phyloP scores from a whole-genome alignment of 129 eudicot species.

The Flaveria robusta region DNA sequence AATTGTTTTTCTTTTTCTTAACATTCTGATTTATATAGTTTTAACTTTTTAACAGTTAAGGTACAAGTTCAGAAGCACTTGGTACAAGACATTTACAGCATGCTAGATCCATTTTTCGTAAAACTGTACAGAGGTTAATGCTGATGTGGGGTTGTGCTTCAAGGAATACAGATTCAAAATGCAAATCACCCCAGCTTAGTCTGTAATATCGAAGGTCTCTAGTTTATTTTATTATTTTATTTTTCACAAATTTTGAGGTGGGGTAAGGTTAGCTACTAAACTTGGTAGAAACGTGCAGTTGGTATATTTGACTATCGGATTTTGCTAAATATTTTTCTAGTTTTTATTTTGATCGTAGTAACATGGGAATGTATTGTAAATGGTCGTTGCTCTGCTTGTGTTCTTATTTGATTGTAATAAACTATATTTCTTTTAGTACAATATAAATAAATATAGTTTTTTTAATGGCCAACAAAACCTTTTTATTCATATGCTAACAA shows the following conservation, averaged over 20 bases:
- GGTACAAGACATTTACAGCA: conserved; percentile 15
- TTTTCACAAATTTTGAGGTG: too few relatives aligned
- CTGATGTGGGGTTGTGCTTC: conserved; percentile 15
- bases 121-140: conserved; percentile 36
- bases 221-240: background rate
- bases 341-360: background rate
- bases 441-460: background rate
- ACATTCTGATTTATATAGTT: too few relatives aligned
- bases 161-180: conserved; percentile 15
- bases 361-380: conserved; percentile 4
- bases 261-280: background rate
- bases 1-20: too few relatives aligned
- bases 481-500: too few relatives aligned
- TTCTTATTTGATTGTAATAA: conserved; percentile 6
- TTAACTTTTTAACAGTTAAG: background rate
- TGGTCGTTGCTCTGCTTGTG: conserved; percentile 11
- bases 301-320: conserved; percentile 7
- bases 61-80: conserved; percentile 26
- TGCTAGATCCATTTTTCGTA: conserved; percentile 22
- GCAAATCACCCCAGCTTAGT: conserved; percentile 18
- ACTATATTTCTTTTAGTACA: background rate
- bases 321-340: conserved; percentile 3
- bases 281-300: conserved; percentile 10
- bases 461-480: too few relatives aligned
- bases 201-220: conserved; percentile 24